Evolutionary conservation across 805 yeast genomes (phyloP), one percentile per base, ranked within the genome.

Genomic region (Candida ovalis): DNA sequence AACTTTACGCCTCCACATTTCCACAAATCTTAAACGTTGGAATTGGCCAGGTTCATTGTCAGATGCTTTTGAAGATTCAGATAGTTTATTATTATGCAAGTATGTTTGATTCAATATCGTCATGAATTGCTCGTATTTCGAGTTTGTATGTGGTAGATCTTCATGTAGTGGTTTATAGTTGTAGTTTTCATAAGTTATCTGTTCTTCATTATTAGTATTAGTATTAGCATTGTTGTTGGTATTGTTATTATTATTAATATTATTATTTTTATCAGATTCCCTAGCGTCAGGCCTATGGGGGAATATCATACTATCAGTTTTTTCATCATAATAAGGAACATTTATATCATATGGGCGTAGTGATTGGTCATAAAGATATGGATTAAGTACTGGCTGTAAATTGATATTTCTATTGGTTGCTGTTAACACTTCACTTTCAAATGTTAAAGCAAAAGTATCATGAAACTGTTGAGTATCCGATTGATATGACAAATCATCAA

Each of bases 51-150:
- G 58, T 49, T 60, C 63, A 47, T 56, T 56, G 38, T 48, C 52
- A 22, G 58, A 51, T 21, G 57, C 60, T 53, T 47, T 60, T 46
- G 45, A 67, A 58, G 51, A 60, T 56, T 53, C 66, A 2, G 60
- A 56, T 21, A 56, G 49, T 45, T 50, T 50, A 46, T 50, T 56
- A 45, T 56, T 51, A 70, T 74, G 55, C 58, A 66, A 45, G 65
- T 67, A 47, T 61, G 70, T 37, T 64, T 82, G 85, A 53, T 75
- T 76, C 75, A 83, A 70, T 9, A 81, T 74, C 27, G 84, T 72
- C 98, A 92, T 92, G 62, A 90, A 73, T 61, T 88, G 96, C 66
- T 94, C 98, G 69, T 87, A 89, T 54, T 89, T 95, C 1, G 91
- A 81, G 48, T 83, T 79, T 57, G 86, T 86, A 62, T 89, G 96